Base-by-base conservation (phyloP, 192 early-diverging fungal genomes). In the Entomortierella parvispora region DNA sequence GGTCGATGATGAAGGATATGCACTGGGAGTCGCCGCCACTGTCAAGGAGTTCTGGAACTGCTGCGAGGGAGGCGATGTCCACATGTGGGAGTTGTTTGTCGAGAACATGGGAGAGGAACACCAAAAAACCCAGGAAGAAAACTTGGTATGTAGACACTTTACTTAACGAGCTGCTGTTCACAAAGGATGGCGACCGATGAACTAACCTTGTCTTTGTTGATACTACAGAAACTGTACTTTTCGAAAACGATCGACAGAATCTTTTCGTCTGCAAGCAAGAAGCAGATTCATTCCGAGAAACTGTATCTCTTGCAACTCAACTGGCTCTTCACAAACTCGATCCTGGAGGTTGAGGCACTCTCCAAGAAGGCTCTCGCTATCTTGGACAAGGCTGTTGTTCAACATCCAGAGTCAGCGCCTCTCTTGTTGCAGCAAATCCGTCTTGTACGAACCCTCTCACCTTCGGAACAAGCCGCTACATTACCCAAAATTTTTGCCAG, bases 41-140 rank as follows among this genome's bases (percentile, higher is more conserved):
- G 81, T 89, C 25, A 58, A 34, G 44, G 69, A 61, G 31, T 57
- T 90, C 55, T 61, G 70, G 67, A n/a, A 62, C 7, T 28, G 28
- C 4, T 74, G 77, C 22, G 57, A 80, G 51, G 81, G 81, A 29
- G 31, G 83, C 23, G 58, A 82, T 17, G 56, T 71, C 8, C 64
- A 81, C 23, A 88, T 91, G 86, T 91, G 89, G 88, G 75, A 80
- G 49, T 49, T 79, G 58, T 95, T 91, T 77, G 75, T 85, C 15
- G 58, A 71, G 8, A 95, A 95, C 67, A 75, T 94, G 68, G 57
- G 34, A 7, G 68, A 80, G 25, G 86, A 88, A 79, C 65, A 71
- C 9, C 22, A 51, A 3, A 66, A 63, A 0, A 80, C 83, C 4
- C 55, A 81, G 5, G 90, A 91, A 74, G 68, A 81, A 42, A 86